Percentiles rank a stretch among this genome's conserved stretches.
These are phyloP conservation scores for Obba rivulosa DNA, from an alignment of 768 basidiomycete genomes.

Conservation along the genomic window DNA sequence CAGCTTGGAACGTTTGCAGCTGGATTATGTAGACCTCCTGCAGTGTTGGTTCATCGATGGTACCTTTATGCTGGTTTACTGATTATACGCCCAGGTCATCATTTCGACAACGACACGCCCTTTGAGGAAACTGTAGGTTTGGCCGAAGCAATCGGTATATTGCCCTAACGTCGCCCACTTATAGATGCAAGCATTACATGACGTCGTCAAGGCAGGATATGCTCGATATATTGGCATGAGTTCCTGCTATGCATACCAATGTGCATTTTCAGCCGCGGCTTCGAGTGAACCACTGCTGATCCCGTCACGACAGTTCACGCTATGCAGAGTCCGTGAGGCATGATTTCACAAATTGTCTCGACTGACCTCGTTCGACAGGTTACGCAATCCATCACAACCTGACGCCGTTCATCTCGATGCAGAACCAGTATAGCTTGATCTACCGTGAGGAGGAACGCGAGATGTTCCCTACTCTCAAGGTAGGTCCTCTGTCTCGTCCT, in stretches of 20 bases:
- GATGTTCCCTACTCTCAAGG: slow-evolving; percentile 46
- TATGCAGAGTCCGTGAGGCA: slow-evolving; percentile 22
- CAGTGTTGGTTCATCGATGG: slow-evolving; percentile 34
- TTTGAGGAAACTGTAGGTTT: slow-evolving; percentile 29
- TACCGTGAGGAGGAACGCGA: slow-evolving; percentile 61
- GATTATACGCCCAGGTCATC: slow-evolving; percentile 23
- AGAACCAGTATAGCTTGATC: slow-evolving; percentile 51
- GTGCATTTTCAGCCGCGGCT: too few relatives aligned
- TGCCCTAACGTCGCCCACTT: too few relatives aligned
- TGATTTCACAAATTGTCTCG: too few relatives aligned
- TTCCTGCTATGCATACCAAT: slow-evolving; percentile 28
- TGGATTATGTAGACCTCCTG: slow-evolving; percentile 55
- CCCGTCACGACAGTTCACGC: slow-evolving; percentile 23
- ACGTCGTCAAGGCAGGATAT: slow-evolving; percentile 36
- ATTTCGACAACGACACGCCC: slow-evolving; percentile 36
- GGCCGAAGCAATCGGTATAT: too few relatives aligned
- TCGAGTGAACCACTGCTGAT: too few relatives aligned
- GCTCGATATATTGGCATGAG: slow-evolving; percentile 34
- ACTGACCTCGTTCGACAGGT: slow-evolving; percentile 18
- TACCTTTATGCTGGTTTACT: neutral
- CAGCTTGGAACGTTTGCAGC: slow-evolving; percentile 35
- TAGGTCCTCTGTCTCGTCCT: slow-evolving; percentile 41
- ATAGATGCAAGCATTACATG: slow-evolving; percentile 37
- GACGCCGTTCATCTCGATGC: slow-evolving; percentile 60
- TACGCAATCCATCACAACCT: slow-evolving; percentile 33